A percentile compares a stretch with the other conserved stretches of the same genome.
phyloP scores from a whole-genome alignment of 495 filamentous ascomycete species.

The Bacidia gigantensis region DNA sequence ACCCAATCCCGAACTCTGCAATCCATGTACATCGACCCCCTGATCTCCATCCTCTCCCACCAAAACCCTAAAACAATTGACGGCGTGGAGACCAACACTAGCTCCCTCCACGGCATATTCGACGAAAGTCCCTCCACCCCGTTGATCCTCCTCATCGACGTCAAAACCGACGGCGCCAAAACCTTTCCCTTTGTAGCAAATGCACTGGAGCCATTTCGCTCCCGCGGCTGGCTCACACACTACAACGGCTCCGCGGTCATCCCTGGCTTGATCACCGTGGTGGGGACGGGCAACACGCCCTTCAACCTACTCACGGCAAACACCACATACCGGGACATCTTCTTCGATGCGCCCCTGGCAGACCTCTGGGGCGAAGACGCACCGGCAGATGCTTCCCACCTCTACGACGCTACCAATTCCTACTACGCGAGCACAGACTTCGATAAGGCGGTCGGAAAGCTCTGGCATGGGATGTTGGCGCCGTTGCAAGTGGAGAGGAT shows the following conservation, averaged over 20 bases:
- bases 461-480: conserved; percentile 22
- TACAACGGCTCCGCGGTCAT: conserved; percentile 33
- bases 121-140: conserved; percentile 24
- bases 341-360: conserved; percentile 51
- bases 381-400: neutral
- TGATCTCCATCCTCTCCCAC: conserved; percentile 40
- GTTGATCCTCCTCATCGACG: conserved; percentile 25
- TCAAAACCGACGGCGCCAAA: conserved; percentile 29
- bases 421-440: conserved; percentile 35
- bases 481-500: conserved; percentile 42
- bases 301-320: conserved; percentile 36
- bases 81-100: conserved; percentile 21
- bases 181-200: conserved; percentile 34
- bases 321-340: conserved; percentile 42
- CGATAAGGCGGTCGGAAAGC: conserved; percentile 24
- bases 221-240: conserved; percentile 43
- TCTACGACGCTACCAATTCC: conserved; percentile 24
- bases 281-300: conserved; percentile 51
- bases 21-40: conserved; percentile 49
- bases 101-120: conserved; percentile 42
- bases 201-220: conserved; percentile 43
- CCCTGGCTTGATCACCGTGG: conserved; percentile 51
- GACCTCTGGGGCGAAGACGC: conserved; percentile 19
- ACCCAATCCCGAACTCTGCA: conserved; percentile 43
- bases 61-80: conserved; percentile 30